Conservation (phyloP, 23 red algal genomes). For the Cyanidioschyzon merolae region DNA sequence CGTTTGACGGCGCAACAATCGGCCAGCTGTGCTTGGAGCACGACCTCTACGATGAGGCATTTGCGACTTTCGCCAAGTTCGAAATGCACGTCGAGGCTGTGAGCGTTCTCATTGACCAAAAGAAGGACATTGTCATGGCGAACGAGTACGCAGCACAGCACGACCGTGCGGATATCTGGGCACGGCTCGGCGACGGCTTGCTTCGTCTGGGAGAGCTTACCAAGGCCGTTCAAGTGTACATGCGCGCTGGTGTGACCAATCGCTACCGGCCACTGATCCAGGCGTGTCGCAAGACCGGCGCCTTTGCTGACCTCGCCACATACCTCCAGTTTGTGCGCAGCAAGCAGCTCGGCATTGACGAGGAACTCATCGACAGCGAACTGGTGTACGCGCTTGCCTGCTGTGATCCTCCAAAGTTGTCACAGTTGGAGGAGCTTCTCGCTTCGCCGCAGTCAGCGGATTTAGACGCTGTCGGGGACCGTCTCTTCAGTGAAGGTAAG, state of each 20-base stretch:
- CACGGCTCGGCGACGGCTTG: slow-evolving; percentile 51
- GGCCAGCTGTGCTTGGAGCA: slow-evolving; percentile 61
- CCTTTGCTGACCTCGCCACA: slow-evolving; percentile 64
- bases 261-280: slow-evolving; percentile 62
- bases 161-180: slow-evolving; percentile 65
- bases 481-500: slow-evolving; percentile 49
- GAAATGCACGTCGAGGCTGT: slow-evolving; percentile 64
- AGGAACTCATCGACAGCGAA: slow-evolving; percentile 80
- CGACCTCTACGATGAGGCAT: slow-evolving; percentile 82
- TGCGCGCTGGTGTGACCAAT: slow-evolving; percentile 68
- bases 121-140: slow-evolving; percentile 67
- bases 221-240: slow-evolving; percentile 56
- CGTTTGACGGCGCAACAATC: slow-evolving; percentile 76
- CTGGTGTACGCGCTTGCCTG: slow-evolving; percentile 77
- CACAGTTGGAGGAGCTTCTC: slow-evolving; percentile 91
- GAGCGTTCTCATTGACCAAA: slow-evolving; percentile 64
- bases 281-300: slow-evolving; percentile 40
- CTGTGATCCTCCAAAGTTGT: slow-evolving; percentile 51
- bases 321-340: slow-evolving; percentile 77
- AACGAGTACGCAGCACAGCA: slow-evolving; percentile 75
- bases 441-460: slow-evolving; percentile 72
- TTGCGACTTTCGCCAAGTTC: slow-evolving; percentile 88
- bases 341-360: slow-evolving; percentile 74
- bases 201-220: slow-evolving; percentile 52
- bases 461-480: slow-evolving; percentile 87